Base-by-base conservation (phyloP, 208 protist species). In the Trypanosoma congolense region DNA sequence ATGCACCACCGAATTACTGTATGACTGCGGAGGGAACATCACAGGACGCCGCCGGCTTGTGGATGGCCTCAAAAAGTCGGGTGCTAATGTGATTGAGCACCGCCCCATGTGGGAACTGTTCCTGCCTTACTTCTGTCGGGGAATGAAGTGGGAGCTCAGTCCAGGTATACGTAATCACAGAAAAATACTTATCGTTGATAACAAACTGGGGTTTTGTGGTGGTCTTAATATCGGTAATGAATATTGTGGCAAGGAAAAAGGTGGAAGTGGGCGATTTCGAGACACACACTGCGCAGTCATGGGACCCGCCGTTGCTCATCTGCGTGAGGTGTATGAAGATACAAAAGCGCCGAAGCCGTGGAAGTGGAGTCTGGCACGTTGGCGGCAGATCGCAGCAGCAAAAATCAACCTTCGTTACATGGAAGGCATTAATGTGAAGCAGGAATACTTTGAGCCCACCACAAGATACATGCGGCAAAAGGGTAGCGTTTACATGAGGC, bases 171-270 rank as follows among this genome's bases (percentile, higher is more conserved):
- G 92, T 48, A 95, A 97, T 56, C 92, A 97, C 55, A 74, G 89
- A 29, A 97, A 97, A 62, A 93, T 96, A 19, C 69, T 95, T 12
- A 30, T 97, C 21, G 77, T 92, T 9, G 92, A 97, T 67, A 51
- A 61, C 4, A 22, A 33, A 19, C 76, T 91, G 47, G 92, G 87
- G n/a, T 96, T 91, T 35, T 91, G 81, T 58, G 92, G 92, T n/a
- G 92, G 92, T 12, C 60, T 97, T 9, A 97, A 97, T 64, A 75
- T 97, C 31, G 92, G 87, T 30, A 90, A 97, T 65, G 85, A 95
- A 48, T 97, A 97, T 73, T 92, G 84, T 62, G 83, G 88, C 2
- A 64, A 36, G 31, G 61, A 36, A 9, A 57, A 62, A 2, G 87
- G 86, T 8, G 88, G 87, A 19, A 86, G 55, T 38, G 85, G 84